Base-by-base conservation (phyloP, 148 eudicot species). In the Bassia scoparia region DNA sequence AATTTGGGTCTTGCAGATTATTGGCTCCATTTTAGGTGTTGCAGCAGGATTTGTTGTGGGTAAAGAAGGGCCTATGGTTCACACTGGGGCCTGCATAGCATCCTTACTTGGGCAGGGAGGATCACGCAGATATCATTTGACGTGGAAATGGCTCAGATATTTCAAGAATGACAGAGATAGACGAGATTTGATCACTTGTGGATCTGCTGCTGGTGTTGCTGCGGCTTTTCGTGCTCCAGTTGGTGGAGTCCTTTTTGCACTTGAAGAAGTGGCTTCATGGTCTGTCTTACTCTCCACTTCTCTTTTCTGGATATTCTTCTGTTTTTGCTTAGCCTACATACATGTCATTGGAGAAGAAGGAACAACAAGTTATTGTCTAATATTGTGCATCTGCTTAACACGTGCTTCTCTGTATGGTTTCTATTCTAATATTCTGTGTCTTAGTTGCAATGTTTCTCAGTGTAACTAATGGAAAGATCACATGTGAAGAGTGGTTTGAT, bases 51-150 rank as follows among this genome's bases (percentile, higher is more conserved):
- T 91, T 81, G 90, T 87, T 35, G 90, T 87, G 35, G 97, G 97
- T n/a, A 91, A 91, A 74, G 93, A 91, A 79, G 97, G 97, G 64
- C 97, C 97, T 0, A 87, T 91, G 93, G 93, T 91, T 23, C 97
- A 91, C 76, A 91, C 97, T 49, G 97, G 93, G 72, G 81, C 97
- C 10, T 91, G 93, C 77, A 83, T 91, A 50, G 93, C 93, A 54
- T 79, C 79, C 56, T 74, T 91, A n/a, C 90, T 91, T 67, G 93
- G 97, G n/a, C 93, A 91, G 69, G 93, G 97, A 52, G 97, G 97
- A 29, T 89, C 91, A 10, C 85, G 86, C 67, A 91, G 84, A 80
- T 91, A 89, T 76, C 85, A 76, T 70, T 58, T 89, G 43, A 91
- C 87, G 14, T 91, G 97, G 90, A 87, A 74, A 61, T 89, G 91